Percentiles rank a stretch among this genome's conserved stretches.
Evolutionary conservation across 106 monocot species (phyloP).

Genomic region (Agapanthus africanus): DNA sequence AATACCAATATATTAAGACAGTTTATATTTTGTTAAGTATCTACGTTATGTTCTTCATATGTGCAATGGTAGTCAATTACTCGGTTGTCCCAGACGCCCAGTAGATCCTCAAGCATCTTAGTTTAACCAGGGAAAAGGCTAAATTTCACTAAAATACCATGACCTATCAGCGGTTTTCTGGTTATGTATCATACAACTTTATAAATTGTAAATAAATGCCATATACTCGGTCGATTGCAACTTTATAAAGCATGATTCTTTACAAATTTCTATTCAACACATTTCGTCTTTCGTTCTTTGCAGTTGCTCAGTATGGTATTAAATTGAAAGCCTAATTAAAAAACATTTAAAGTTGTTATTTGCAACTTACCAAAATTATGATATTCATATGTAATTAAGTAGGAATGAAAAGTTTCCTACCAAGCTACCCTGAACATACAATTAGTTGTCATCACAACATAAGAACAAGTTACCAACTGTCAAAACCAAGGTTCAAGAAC

Average conservation of each 20-base stretch:
- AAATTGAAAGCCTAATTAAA: too few relatives aligned
- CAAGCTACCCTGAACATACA: neutral
- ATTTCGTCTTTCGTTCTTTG: too few relatives aligned
- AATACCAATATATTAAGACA: neutral
- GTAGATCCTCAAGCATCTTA: neutral
- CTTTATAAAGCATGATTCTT: neutral
- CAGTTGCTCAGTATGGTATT: too few relatives aligned
- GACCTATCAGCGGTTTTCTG: too few relatives aligned
- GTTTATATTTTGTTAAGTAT: neutral
- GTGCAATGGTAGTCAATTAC: neutral
- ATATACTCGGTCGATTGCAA: neutral
- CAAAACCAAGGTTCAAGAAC: too few relatives aligned
- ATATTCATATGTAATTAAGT: neutral
- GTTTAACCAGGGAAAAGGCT: neutral
- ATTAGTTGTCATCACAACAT: neutral
- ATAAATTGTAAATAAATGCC: too few relatives aligned
- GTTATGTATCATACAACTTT: too few relatives aligned
- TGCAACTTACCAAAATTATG: too few relatives aligned
- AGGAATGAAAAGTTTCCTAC: neutral
- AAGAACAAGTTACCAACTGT: neutral
- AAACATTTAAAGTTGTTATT: too few relatives aligned
- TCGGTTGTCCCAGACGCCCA: neutral
- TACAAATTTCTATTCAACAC: neutral
- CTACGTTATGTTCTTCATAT: neutral
- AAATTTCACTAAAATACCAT: too few relatives aligned